A percentile compares a stretch with the other conserved stretches of the same genome.
phyloP scores from a whole-genome alignment of 2,329 filamentous ascomycete species.

The Zasmidium angulare region DNA sequence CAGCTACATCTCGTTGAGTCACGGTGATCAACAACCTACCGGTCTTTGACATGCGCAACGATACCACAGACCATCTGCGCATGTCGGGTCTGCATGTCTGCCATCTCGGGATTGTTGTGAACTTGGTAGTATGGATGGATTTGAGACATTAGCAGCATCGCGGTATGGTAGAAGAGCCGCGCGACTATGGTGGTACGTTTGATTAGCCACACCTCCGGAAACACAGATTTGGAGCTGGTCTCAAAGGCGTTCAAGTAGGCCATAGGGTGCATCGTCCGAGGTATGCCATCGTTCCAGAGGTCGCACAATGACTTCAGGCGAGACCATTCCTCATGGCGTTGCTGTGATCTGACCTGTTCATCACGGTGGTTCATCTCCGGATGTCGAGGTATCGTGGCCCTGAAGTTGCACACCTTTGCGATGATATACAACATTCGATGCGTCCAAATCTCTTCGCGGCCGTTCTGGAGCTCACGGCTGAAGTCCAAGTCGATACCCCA shows the following conservation, averaged over 20 bases:
- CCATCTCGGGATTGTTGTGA: constrained; percentile 65
- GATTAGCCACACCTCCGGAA: constrained; percentile 86
- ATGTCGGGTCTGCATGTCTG: constrained; percentile 68
- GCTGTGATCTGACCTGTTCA: constrained; percentile 63
- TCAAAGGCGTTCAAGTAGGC: constrained; percentile 71
- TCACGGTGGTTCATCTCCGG: constrained; percentile 55
- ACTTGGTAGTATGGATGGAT: constrained; percentile 67
- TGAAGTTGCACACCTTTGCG: constrained; percentile 83
- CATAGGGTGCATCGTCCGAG: constrained; percentile 83
- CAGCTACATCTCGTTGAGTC: constrained; percentile 3
- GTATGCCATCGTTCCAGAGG: constrained; percentile 75
- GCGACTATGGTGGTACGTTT: constrained; percentile 80
- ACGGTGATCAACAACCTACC: constrained; percentile 42
- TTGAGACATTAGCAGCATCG: constrained; percentile 76
- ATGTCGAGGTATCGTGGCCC: constrained; percentile 65
- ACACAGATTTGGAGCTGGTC: constrained; percentile 68
- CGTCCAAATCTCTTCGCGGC: constrained; percentile 80
- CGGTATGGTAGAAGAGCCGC: constrained; percentile 84
- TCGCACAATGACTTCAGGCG: constrained; percentile 78
- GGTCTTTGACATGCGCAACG: constrained; percentile 78
- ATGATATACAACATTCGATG: constrained; percentile 86
- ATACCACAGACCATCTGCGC: constrained; percentile 88
- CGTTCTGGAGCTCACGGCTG: constrained; percentile 54
- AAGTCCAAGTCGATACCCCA: constrained; percentile 86
- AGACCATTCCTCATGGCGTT: constrained; percentile 74